Evolutionary conservation across 495 filamentous ascomycete genomes (phyloP).

Genomic region (Penicillium lagena): DNA sequence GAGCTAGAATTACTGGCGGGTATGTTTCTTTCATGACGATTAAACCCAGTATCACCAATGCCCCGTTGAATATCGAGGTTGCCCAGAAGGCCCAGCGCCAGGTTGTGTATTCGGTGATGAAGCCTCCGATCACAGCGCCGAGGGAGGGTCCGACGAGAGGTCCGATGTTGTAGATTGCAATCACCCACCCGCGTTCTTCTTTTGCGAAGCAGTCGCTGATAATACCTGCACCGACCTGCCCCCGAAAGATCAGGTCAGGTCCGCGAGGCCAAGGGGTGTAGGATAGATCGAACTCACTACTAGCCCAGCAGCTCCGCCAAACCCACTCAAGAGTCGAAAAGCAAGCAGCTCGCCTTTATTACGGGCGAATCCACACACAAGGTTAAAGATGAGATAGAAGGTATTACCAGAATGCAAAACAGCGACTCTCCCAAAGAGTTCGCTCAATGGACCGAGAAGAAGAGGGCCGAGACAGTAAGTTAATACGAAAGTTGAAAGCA

Average conservation of each 20-base stretch:
- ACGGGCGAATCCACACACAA: conserved; percentile 43
- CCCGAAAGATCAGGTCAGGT: background rate
- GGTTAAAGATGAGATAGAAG: conserved; percentile 48
- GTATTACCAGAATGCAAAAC: conserved; percentile 47
- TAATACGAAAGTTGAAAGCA: conserved; percentile 46
- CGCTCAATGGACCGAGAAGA: conserved; percentile 50
- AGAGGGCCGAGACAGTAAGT: conserved; percentile 42
- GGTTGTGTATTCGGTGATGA: conserved; percentile 48
- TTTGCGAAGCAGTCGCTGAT: conserved; percentile 24
- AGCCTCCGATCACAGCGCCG: conserved; percentile 42
- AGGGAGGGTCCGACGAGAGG: conserved; percentile 47
- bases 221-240: conserved; percentile 21
- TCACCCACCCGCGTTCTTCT: conserved; percentile 46
- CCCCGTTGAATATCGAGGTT: conserved; percentile 39
- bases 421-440: conserved; percentile 51
- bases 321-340: conserved; percentile 45
- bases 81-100: conserved; percentile 53
- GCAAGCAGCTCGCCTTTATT: conserved; percentile 40
- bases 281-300: conserved; percentile 8
- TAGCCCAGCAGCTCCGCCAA: conserved; percentile 37
- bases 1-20: conserved; percentile 29
- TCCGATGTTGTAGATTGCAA: conserved; percentile 43
- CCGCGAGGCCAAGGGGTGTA: background rate
- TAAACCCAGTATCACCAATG: conserved; percentile 44
- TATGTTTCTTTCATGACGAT: conserved; percentile 54